A percentile compares a stretch with the other conserved stretches of the same genome.
Evolutionary conservation across 1,139 yeast species (phyloP).

Genomic region (Yamadazyma epiphylla): DNA sequence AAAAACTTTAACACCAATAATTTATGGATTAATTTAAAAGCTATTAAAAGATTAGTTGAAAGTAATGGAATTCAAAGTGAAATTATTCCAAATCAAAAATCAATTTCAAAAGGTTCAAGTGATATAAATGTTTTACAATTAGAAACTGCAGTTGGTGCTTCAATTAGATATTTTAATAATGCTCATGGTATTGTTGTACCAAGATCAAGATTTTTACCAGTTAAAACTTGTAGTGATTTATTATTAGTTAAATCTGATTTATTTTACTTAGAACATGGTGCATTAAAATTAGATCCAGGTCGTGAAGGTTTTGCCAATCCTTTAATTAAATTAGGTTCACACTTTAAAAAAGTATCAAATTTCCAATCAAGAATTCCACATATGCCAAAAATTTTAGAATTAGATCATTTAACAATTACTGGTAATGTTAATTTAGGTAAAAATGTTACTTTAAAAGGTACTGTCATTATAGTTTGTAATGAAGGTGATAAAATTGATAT

Average conservation of each 20-base stretch:
- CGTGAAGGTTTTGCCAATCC: slow-evolving; percentile 91
- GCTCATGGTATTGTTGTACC: slow-evolving; percentile 99
- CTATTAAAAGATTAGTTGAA: slow-evolving; percentile 89
- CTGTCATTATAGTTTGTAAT: slow-evolving; percentile 95
- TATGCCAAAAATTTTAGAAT: slow-evolving; percentile 93
- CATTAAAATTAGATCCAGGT: slow-evolving; percentile 75
- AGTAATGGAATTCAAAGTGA: slow-evolving; percentile 81
- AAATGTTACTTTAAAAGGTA: slow-evolving; percentile 88
- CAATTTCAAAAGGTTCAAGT: slow-evolving; percentile 69
- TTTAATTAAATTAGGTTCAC: slow-evolving; percentile 91
- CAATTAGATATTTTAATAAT: slow-evolving; percentile 90
- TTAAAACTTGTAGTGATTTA: slow-evolving; percentile 93
- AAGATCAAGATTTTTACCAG: slow-evolving; percentile 96
- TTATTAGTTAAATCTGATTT: slow-evolving; percentile 94
- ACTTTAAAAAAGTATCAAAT: slow-evolving; percentile 90
- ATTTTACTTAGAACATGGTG: slow-evolving; percentile 88
- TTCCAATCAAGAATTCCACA: slow-evolving; percentile 90
- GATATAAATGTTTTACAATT: slow-evolving; percentile 88
- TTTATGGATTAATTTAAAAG: slow-evolving; percentile 94
- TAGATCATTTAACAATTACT: slow-evolving; percentile 95
- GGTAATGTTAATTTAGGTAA: slow-evolving; percentile 94
- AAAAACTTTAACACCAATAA: slow-evolving; percentile 97
- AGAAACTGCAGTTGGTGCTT: slow-evolving; percentile 99
- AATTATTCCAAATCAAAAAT: slow-evolving; percentile 90
- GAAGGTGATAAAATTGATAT: slow-evolving; percentile 96